These are phyloP conservation scores for Rhododendron williamsianum DNA, from an alignment of 148 eudicot genomes.

Conservation along the genomic window DNA sequence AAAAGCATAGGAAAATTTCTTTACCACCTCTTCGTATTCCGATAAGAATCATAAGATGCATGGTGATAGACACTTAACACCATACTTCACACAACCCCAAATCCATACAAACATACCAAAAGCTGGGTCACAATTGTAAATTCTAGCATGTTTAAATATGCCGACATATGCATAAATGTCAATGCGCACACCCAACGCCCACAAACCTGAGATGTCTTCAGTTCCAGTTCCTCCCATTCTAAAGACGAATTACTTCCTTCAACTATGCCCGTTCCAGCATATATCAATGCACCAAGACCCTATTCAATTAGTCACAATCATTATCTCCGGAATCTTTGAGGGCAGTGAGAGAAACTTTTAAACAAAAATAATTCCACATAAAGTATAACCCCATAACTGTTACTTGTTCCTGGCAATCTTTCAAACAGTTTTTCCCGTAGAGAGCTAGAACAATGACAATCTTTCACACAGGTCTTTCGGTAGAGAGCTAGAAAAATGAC, in stretches of 20 bases:
- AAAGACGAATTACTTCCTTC: conserved; percentile 75
- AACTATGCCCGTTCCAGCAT: conserved; percentile 97
- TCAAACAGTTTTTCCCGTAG: not conserved
- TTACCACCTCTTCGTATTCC: not conserved
- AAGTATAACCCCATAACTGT: not conserved
- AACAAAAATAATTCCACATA: not conserved
- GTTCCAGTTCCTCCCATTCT: conserved; percentile 96
- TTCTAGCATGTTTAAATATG: not conserved
- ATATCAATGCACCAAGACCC: conserved; percentile 76
- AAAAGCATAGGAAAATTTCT: not conserved
- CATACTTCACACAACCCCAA: not conserved
- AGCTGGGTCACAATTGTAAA: not conserved
- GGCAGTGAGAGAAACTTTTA: not conserved
- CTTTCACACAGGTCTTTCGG: not conserved
- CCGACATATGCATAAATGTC: not conserved
- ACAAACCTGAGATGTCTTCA: conserved; percentile 89
- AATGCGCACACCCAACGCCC: not conserved
- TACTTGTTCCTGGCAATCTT: not conserved
- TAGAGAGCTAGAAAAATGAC: no score
- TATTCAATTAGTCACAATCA: conserved; percentile 10
- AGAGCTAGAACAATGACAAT: not conserved
- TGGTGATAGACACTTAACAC: not conserved
- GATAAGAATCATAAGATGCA: not conserved
- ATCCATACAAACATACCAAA: not conserved
- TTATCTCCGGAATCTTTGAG: not conserved